A percentile compares a stretch with the other conserved stretches of the same genome.
phyloP scores from a whole-genome alignment of 306 rosid genomes.

The Vigna angularis region DNA sequence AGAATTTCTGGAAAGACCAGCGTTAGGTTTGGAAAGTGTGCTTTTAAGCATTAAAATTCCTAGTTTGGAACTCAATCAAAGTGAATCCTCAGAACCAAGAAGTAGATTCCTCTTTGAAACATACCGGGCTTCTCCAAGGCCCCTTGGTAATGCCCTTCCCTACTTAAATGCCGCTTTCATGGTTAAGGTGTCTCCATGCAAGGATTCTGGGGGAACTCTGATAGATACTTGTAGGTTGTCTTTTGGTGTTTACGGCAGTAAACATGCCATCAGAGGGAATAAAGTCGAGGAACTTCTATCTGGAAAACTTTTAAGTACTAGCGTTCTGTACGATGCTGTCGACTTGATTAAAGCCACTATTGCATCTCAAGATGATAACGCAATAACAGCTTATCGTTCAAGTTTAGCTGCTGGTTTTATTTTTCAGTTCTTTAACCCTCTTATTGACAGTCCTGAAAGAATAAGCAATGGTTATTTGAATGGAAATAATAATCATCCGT shows the following conservation, averaged over 20 bases:
- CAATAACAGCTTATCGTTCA: slow-evolving; percentile 62
- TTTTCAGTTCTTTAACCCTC: slow-evolving; percentile 74
- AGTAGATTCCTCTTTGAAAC: slow-evolving; percentile 68
- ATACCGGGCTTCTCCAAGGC: slow-evolving; percentile 82
- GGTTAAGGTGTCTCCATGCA: slow-evolving; percentile 62
- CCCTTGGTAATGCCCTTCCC: slow-evolving; percentile 85
- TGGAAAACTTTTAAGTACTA: slow-evolving; percentile 63
- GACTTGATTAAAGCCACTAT: slow-evolving; percentile 56
- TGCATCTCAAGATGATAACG: slow-evolving; percentile 64
- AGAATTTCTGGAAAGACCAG: slow-evolving; percentile 72
- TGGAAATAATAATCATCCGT: slow-evolving; percentile 26
- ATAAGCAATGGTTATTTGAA: slow-evolving; percentile 39
- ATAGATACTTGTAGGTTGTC: slow-evolving; percentile 69
- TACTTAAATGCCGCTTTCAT: slow-evolving; percentile 84
- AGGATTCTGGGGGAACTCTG: slow-evolving; percentile 53
- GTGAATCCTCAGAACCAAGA: slow-evolving; percentile 47
- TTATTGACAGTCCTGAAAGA: slow-evolving; percentile 42
- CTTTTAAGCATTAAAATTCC: slow-evolving; percentile 75
- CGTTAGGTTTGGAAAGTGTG: slow-evolving; percentile 59
- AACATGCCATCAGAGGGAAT: slow-evolving; percentile 85
- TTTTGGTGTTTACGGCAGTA: slow-evolving; percentile 76
- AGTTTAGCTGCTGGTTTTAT: slow-evolving; percentile 88
- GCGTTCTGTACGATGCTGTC: slow-evolving; percentile 65
- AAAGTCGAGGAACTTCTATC: slow-evolving; percentile 65
- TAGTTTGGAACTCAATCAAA: slow-evolving; percentile 48